Base-by-base conservation (phyloP, 306 rosid genomes). In the Carpinus fangiana region DNA sequence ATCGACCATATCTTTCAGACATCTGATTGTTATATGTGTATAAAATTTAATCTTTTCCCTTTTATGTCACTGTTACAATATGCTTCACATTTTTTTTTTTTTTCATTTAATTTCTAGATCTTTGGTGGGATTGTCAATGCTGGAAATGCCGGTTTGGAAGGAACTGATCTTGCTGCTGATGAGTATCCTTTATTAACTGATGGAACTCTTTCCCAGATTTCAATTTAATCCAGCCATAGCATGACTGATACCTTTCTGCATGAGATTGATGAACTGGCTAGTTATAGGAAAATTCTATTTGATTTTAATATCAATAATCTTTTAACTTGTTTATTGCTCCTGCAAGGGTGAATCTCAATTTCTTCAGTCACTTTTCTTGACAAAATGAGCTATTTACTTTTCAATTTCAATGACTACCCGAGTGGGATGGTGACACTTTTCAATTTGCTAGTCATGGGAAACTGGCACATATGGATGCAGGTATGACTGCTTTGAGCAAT, bases 371-470 rank as follows among this genome's bases (percentile, higher is more conserved):
- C 28, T 70, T 70, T 90, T 84, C 98, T 93, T 95, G 83, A 95
- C 99, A 76, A 47, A 76, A 84, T 73, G 82, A 95, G 99, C 88
- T 95, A 93, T 86, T 75, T 91, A 76, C 87, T 95, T 81, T 93
- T 93, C 81, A 95, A 95, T 84, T 95, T 95, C 80, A 95, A 95
- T 74, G 99, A 95, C 78, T 95, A 87, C 74, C 98, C 99, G 6
- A 95, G 91, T 82, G 99, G 99, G 73, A 93, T 95, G 97, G 99
- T 95, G 92, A 90, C 99, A 62, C 98, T 95, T 73, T 95, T 93
- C 94, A 95, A 95, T 88, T 87, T 93, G 83, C 81, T 95, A 12
- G 99, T 95, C 88, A 75, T 83, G 86, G 97, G 90, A 74, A 84
- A 89, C 75, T 95, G 99, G 98, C 92, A 89, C 3, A 46, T 17